Evolutionary conservation across 2,329 filamentous ascomycete species (phyloP), one percentile per base, ranked within the genome.

Genomic region (Trichoderma guizhouense): DNA sequence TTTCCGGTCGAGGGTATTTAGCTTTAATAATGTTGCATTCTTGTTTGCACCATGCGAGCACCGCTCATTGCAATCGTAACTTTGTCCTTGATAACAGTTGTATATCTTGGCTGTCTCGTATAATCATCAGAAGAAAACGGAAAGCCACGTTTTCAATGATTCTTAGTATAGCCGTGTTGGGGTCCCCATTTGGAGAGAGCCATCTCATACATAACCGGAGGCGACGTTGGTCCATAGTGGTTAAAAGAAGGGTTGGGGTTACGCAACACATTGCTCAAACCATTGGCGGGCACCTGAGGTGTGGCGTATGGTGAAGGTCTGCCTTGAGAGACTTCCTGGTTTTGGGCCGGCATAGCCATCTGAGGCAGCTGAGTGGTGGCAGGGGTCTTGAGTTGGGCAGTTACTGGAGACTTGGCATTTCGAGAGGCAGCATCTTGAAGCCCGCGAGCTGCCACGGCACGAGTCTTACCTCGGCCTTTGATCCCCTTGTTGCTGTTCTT

Each of bases 401-500:
- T 76, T 51, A 76, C 78, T 12, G 79, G 77, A 47, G 67, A 61
- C 7, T 28, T 15, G 9, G 32, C 15, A 30, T 55, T 21, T 30
- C 39, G 61, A 39, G 76, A 72, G 24, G 75, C 70, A 47, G 74
- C 74, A 11, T 70, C 74, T 75, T 79, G 82, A 26, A 73, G 73
- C 72, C 80, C 81, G 30, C 78, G 75, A 24, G 77, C 78, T 9
- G 78, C 78, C 69, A 94, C 91, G 72, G 90, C 90, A 71, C 93
- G 87, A 76, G 95, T 93, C 79, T 95, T 96, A 57, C 96, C 96
- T 60, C 96, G 90, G 12, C 96, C 96, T 82, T 98, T 98, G 85
- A 98, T 98, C 1, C 96, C 96, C 82, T 97, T 97, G 87, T 98
- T 98, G 83, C 92, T 95, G 83, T 98, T 97, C 85, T 97, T 97